Evolutionary conservation across 441 rosid genomes (phyloP).

Genomic region (Raphanus hybrid): DNA sequence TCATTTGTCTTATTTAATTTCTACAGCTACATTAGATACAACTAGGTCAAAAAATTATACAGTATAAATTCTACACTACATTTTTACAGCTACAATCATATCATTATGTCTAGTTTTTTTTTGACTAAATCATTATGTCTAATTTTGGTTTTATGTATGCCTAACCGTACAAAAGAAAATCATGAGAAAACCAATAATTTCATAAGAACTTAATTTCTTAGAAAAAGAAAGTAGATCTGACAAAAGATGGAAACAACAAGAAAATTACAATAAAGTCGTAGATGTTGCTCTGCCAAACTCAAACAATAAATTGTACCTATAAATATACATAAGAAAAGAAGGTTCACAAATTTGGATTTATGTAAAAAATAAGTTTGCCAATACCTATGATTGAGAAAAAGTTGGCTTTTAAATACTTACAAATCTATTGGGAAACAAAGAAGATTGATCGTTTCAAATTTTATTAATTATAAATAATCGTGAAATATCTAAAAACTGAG

Average conservation of each 20-base stretch:
- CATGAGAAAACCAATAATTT: conserved; percentile 4
- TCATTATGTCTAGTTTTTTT: no score
- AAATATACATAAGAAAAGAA: neutral
- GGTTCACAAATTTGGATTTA: neutral
- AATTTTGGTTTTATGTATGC: neutral
- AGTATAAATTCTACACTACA: no score
- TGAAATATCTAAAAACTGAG: neutral
- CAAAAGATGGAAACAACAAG: neutral
- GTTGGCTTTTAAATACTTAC: neutral
- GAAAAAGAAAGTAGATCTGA: neutral
- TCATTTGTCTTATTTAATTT: no score
- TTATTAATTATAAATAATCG: neutral
- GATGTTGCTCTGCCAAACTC: neutral
- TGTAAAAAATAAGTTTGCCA: neutral
- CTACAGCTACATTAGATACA: no score
- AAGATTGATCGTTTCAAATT: neutral
- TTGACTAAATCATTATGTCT: no score
- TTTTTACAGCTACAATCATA: no score
- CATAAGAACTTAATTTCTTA: neutral
- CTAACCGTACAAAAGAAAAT: neutral
- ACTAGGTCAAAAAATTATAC: no score
- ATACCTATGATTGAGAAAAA: no score
- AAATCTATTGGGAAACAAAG: neutral
- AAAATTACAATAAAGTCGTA: neutral
- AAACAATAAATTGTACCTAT: neutral